A percentile compares a stretch with the other conserved stretches of the same genome.
Conservation (phyloP, 2,329 filamentous ascomycete species). For the Aspergillus sp. region DNA sequence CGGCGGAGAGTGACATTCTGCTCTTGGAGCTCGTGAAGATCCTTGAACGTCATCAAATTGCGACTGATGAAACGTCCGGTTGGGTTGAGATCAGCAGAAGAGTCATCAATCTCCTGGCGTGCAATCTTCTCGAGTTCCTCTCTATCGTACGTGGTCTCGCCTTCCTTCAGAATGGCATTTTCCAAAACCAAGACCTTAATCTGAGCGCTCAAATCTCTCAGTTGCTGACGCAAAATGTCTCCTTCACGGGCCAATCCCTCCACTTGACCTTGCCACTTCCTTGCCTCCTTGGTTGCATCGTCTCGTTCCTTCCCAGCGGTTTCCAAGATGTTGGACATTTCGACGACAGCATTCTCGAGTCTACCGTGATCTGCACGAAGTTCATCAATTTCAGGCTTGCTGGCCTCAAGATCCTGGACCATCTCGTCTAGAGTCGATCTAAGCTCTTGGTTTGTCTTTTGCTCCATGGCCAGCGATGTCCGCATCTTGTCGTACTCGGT, state of each 20-base stretch:
- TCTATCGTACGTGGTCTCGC: conserved; percentile 74
- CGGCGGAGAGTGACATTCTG: conserved; percentile 84
- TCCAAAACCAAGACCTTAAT: conserved; percentile 89
- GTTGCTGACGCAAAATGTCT: conserved; percentile 78
- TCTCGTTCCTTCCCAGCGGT: conserved; percentile 81
- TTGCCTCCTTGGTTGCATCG: conserved; percentile 71
- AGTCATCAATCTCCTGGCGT: conserved; percentile 72
- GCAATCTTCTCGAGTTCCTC: conserved; percentile 76
- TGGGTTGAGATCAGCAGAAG: conserved; percentile 73
- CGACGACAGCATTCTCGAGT: conserved; percentile 75
- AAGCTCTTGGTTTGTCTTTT: conserved; percentile 72
- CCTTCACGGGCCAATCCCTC: conserved; percentile 64
- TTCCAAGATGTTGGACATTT: conserved; percentile 82
- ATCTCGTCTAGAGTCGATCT: conserved; percentile 80
- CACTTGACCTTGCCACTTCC: conserved; percentile 76
- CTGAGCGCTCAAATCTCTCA: conserved; percentile 86
- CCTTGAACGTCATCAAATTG: conserved; percentile 85
- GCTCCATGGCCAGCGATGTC: conserved; percentile 74
- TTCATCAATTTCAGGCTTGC: conserved; percentile 85
- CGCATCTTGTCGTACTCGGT: conserved; percentile 60
- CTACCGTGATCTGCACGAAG: conserved; percentile 77
- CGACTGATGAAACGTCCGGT: conserved; percentile 88
- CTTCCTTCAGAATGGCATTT: conserved; percentile 72
- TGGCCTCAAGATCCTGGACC: conserved; percentile 79
- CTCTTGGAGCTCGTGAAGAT: conserved; percentile 78